These are phyloP conservation scores for Geotrichum bryndzae DNA, from an alignment of 1,139 yeast species.

Conservation along the genomic window DNA sequence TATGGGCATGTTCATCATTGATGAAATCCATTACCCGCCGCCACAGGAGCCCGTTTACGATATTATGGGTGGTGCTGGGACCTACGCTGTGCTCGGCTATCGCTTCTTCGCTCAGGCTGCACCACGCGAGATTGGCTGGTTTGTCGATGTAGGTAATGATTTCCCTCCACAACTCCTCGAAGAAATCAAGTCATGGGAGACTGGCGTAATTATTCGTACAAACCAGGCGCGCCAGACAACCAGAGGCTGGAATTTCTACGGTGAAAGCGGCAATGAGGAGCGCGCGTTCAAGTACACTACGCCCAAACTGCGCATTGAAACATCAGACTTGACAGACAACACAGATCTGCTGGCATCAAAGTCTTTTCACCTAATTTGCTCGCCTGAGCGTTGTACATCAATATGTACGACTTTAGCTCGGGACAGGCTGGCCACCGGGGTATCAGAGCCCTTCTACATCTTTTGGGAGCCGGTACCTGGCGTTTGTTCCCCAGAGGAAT, in stretches of 20 bases:
- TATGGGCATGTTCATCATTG: slow-evolving; percentile 89
- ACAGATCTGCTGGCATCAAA: slow-evolving; percentile 39
- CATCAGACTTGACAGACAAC: slow-evolving; percentile 48
- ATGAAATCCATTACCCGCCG: slow-evolving; percentile 61
- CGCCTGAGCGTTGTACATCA: slow-evolving; percentile 53
- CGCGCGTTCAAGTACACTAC: slow-evolving; percentile 49
- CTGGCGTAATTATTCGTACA: slow-evolving; percentile 52
- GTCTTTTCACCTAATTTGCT: slow-evolving; percentile 69
- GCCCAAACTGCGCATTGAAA: slow-evolving; percentile 59
- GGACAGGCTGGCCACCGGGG: not conserved
- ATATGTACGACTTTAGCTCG: slow-evolving; percentile 36
- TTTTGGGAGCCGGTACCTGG: slow-evolving; percentile 90
- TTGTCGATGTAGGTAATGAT: slow-evolving; percentile 75
- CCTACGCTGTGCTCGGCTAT: slow-evolving; percentile 76
- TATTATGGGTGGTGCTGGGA: slow-evolving; percentile 86
- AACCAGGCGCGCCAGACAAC: slow-evolving; percentile 58
- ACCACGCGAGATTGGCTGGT: slow-evolving; percentile 46
- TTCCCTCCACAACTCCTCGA: slow-evolving; percentile 50
- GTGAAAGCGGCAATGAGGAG: slow-evolving; percentile 48
- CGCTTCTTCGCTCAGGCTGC: slow-evolving; percentile 47
- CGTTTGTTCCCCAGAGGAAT: slow-evolving; percentile 51
- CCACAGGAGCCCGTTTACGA: slow-evolving; percentile 36
- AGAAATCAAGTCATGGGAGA: slow-evolving; percentile 53
- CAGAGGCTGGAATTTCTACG: slow-evolving; percentile 73
- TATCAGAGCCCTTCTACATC: slow-evolving; percentile 2